Percentiles rank a stretch among this genome's conserved stretches.
These are phyloP conservation scores for Rubroshorea leprosula DNA, from an alignment of 345 rosid species.

Conservation along the genomic window DNA sequence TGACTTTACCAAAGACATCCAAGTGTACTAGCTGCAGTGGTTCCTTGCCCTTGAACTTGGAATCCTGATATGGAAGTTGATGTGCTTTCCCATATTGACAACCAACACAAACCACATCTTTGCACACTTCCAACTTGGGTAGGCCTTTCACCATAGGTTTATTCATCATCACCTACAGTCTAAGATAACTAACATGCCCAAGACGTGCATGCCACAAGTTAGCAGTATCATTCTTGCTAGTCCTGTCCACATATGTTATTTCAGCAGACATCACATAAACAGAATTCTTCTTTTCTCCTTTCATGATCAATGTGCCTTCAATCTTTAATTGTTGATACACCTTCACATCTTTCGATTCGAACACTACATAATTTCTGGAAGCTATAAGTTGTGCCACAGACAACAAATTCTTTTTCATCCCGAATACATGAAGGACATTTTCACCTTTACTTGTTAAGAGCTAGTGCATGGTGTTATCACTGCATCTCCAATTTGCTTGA, in stretches of 20 bases:
- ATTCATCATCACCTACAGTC: not conserved
- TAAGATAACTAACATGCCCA: not conserved
- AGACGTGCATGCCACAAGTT: constrained; percentile 1
- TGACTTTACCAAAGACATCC: too few relatives aligned
- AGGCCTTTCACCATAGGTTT: not conserved
- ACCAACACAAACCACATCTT: not conserved
- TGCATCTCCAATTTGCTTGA: too few relatives aligned
- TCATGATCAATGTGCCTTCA: not conserved
- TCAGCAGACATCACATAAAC: not conserved
- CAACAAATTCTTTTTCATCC: too few relatives aligned
- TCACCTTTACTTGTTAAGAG: too few relatives aligned
- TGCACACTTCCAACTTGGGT: not conserved
- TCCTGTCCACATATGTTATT: constrained; percentile 1
- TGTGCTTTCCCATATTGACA: too few relatives aligned
- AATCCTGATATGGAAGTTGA: too few relatives aligned
- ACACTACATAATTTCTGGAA: too few relatives aligned
- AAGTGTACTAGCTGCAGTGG: too few relatives aligned
- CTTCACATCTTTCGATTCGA: not conserved
- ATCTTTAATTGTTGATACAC: not conserved
- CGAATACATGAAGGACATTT: too few relatives aligned
- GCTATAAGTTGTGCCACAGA: too few relatives aligned
- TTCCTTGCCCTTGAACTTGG: too few relatives aligned
- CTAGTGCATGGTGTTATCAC: too few relatives aligned
- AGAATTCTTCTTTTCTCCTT: not conserved
- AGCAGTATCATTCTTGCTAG: not conserved